Base-by-base conservation (phyloP, 2,329 filamentous ascomycete species). In the Penicillium palitans region DNA sequence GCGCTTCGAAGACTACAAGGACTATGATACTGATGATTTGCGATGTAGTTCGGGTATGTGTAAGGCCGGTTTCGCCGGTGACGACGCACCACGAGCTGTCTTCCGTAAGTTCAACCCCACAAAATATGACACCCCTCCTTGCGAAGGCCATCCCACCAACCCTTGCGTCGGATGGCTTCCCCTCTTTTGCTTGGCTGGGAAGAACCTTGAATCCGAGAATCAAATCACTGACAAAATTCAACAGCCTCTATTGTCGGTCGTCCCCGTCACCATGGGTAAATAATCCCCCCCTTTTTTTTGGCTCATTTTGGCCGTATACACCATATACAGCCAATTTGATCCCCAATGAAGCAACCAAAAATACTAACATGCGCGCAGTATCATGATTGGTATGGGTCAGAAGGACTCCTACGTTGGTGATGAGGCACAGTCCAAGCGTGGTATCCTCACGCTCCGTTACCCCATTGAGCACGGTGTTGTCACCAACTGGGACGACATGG, bases 331-430 rank as follows among this genome's bases (percentile, higher is more conserved):
- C 44, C 31, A 19, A 40, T 42, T 39, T 41, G 33, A 51, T 12
- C 13, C 6, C 2, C 31, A 41, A 55, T 27, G 31, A 49, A 59
- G 24, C 40, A 52, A 51, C 12, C 5, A 41, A 25, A 39, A 45
- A 37, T 59, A 65, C 69, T 74, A 66, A 77, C 78, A 71, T 68
- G 57, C 71, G 71, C 64, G 65, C 75, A 96, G 93, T 88, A 98
- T 99, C 86, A 99, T 99, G 95, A 98, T 99, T 81, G 95, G 95
- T 88, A 99, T 99, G 95, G 95, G 95, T 75, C 95, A 98, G 85
- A 99, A 99, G 87, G 95, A 99, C 87, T 98, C 95, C 66, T 99
- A 99, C 79, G 95, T 99, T 74, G 95, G 95, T 87, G 95, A 99
- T 84, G 95, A 99, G 87, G 95, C 95, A 84, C 95, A 99, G 87